Percentiles rank a stretch among this genome's conserved stretches.
Evolutionary conservation across 345 rosid species (phyloP).

Genomic region (Eucalyptus tenuipes): DNA sequence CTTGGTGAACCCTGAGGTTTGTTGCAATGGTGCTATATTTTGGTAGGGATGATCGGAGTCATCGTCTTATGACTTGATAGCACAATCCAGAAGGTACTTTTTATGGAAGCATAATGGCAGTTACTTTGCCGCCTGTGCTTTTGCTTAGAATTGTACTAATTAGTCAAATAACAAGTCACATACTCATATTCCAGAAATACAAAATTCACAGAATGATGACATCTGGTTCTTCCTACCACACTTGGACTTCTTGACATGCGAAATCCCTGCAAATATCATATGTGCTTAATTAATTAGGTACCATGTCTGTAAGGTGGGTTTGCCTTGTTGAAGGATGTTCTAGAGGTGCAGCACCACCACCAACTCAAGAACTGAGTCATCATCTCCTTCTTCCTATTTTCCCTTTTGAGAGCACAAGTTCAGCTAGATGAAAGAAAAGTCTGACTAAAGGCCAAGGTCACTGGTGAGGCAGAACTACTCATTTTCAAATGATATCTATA

Average conservation of each 20-base stretch:
- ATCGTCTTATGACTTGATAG: not conserved
- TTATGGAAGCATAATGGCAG: not conserved
- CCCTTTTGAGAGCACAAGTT: not conserved
- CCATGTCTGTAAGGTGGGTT: not conserved
- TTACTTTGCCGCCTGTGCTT: not conserved
- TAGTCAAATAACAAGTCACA: not conserved
- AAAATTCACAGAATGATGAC: not conserved
- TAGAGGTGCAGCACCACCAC: not conserved
- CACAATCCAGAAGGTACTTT: not conserved
- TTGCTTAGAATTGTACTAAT: not conserved
- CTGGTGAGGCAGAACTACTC: not conserved
- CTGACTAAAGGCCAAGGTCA: not conserved
- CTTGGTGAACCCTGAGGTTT: not conserved
- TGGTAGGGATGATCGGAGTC: not conserved
- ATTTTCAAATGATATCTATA: too few species aligned
- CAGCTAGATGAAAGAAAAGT: not conserved
- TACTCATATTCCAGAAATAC: not conserved
- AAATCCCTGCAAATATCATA: not conserved
- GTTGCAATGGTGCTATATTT: not conserved
- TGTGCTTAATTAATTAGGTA: not conserved
- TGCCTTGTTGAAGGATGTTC: not conserved
- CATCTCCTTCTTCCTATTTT: not conserved
- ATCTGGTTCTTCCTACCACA: not conserved
- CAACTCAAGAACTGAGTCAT: not conserved
- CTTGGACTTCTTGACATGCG: not conserved